Evolutionary conservation across 139 green algal species (phyloP), one percentile per base, ranked within the genome.

Genomic region (Chara braunii): DNA sequence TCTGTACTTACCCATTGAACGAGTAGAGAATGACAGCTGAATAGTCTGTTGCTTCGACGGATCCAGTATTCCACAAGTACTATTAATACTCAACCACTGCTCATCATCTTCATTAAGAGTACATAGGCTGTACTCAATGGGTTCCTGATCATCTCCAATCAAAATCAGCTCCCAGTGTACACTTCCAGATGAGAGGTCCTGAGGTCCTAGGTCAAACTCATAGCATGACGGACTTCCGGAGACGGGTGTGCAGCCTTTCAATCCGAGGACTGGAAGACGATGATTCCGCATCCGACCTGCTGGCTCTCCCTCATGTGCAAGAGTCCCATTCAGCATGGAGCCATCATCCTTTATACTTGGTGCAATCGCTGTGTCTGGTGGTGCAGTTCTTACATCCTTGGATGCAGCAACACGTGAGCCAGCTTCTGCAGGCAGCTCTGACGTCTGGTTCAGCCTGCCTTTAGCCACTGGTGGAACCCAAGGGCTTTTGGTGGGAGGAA

Each of bases 1-100:
- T n/a, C n/a, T n/a, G n/a, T 40, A 55, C 45, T 55, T 7, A 55
- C 45, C 45, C 45, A 55, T 55, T 7, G 33, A 6, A 40, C 45
- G 5, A 7, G 45, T 55, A 14, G 45, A 55, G 8, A 55, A 55
- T 14, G 6, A 40, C 8, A 55, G 35, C 45, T 55, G 45, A 55
- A 55, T 31, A 5, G 35, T 31, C 45, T 55, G 6, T 31, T 55
- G 45, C 8, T 55, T 6, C 8, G 33, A 40, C 35, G 45, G 6
- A 6, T 55, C 45, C 45, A 55, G 35, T 55, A 14, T 6, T 14
- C 29, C 45, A 7, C 45, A 28, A 6, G 14, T 14, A 5, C 29
- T 5, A 55, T 7, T 55, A 5, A 55, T 55, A 5, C 29, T 14
- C 5, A 55, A 7, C 45, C 45, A 55, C 8, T 7, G 45, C 33